Base-by-base conservation (phyloP, 768 basidiomycete species). In the Nidula microcarpa region DNA sequence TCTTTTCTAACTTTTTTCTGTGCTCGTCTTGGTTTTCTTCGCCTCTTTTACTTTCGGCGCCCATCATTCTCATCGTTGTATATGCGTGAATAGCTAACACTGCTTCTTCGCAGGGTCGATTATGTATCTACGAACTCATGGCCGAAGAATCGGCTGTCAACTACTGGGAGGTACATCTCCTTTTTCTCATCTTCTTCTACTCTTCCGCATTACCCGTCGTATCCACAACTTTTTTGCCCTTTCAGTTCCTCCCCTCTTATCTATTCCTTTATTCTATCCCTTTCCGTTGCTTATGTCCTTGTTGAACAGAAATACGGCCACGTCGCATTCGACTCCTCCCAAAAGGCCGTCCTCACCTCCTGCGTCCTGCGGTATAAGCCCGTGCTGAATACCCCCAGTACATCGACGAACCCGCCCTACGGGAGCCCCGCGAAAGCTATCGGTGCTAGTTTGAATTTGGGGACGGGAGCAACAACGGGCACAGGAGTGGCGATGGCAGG, bases 121-220 rank as follows among this genome's bases (percentile, higher is more conserved):
- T 97, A 18, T 96, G 94, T 63, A 97, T 99, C 53, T 98, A 97
- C 70, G 96, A 98, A 68, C 81, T 98, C 47, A 97, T 99, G 95
- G 89, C 94, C 0, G 96, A 99, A 68, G 94, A 96, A 65, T 89
- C 87, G 1, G 94, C 94, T 2, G 94, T 97, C 41, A 94, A 95
- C 65, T 98, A 97, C 63, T 98, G 94, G 93, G 95, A 98, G 85
- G 93, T 89, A 41, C 18, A 62, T 54, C 35, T 23, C 16, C 30
- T 56, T 14, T 13, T 33, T 34, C 43, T 30, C 11, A 51, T 14
- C 44, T 46, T 45, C 17, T 8, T 23, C 23, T 41, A 13, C 39
- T 41, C 16, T 41, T 2, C 11, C 5, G 39, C 5, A 11, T 5
- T 5, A 11, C 16, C 39, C 39, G 3, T 11, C 16, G 13, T 13